Base-by-base conservation (phyloP, 345 rosid genomes). In the Microthlaspi erraticum region DNA sequence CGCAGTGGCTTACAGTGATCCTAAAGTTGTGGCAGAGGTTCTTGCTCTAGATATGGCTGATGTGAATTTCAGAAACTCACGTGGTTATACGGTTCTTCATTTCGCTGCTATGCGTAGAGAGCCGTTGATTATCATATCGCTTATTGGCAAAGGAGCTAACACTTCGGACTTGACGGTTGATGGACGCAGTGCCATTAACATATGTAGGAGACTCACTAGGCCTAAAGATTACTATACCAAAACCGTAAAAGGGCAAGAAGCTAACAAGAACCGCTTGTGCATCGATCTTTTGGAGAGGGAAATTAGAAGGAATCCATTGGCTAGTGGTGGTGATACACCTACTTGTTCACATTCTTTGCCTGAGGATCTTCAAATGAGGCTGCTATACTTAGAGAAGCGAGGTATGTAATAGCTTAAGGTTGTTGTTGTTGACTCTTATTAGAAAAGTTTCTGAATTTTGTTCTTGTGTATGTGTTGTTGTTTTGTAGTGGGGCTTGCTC, bases 311-410 rank as follows among this genome's bases (percentile, higher is more conserved):
- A 88, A 82, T 49, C 95, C 88, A n/a, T 75, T 87, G 83, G 84
- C 81, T 42, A 49, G 70, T 68, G 83, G 70, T 68, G 83, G 80
- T 4, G 81, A 78, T 78, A 74, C 70, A 50, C 82, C 87, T 5
- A 69, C 77, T 43, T 74, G 84, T 48, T 82, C 82, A 13, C 87
- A 87, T 20, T 57, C 86, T n/a, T 34, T 77, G 52, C 76, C 82
- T 7, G 96, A 94, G 75, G 93, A 94, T 89, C 76, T 91, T 44
- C 92, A 86, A 72, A 89, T 91, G 96, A 91, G 84, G 71, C 79
- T 94, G 60, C 68, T 89, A 12, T 89, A 94, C 84, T 82, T 94
- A 66, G 99, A 94, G 84, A 94, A 91, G 70, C 79, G 99, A 91
- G 99, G 99, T 94, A n/a, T n/a, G n/a, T 53, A 34, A 39, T 54